phyloP scores from a whole-genome alignment of 2,329 filamentous ascomycete genomes.

The Pseudocercospora crystallina region DNA sequence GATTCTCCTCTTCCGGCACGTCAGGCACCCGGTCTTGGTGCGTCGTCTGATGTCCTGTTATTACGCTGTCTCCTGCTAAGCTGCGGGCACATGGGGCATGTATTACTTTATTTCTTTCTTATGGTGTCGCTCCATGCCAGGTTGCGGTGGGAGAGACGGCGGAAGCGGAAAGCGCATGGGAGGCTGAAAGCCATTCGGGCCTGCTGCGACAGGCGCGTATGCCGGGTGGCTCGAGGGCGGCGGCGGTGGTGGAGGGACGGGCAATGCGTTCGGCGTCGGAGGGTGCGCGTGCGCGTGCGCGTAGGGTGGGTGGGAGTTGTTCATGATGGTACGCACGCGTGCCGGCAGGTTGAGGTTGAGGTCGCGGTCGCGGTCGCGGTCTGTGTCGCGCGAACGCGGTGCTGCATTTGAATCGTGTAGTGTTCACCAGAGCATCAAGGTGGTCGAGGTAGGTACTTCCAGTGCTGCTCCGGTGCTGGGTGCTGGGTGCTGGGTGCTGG shows the following conservation, averaged over 20 bases:
- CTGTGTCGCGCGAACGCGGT: too few species aligned
- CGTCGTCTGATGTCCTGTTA: conserved; percentile 44
- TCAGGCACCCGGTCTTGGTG: conserved; percentile 58
- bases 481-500: conserved; percentile 24
- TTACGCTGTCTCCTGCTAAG: too few species aligned
- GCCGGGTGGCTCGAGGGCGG: conserved; percentile 6
- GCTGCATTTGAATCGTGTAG: too few species aligned
- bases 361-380: too few species aligned
- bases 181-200: conserved; percentile 23
- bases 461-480: conserved; percentile 21
- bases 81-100: too few species aligned
- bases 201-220: background rate
- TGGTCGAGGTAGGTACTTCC: background rate
- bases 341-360: too few species aligned
- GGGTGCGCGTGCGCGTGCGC: too few species aligned
- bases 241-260: background rate
- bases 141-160: conserved; percentile 32
- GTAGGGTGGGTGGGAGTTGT: too few species aligned
- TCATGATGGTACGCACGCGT: too few species aligned
- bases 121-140: conserved; percentile 38
- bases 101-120: conserved; percentile 68
- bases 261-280: too few species aligned
- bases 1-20: conserved; percentile 62
- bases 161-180: conserved; percentile 55
- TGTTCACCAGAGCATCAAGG: too few species aligned